phyloP scores from a whole-genome alignment of 2,329 filamentous ascomycete species.

The Claviceps purpurea region DNA sequence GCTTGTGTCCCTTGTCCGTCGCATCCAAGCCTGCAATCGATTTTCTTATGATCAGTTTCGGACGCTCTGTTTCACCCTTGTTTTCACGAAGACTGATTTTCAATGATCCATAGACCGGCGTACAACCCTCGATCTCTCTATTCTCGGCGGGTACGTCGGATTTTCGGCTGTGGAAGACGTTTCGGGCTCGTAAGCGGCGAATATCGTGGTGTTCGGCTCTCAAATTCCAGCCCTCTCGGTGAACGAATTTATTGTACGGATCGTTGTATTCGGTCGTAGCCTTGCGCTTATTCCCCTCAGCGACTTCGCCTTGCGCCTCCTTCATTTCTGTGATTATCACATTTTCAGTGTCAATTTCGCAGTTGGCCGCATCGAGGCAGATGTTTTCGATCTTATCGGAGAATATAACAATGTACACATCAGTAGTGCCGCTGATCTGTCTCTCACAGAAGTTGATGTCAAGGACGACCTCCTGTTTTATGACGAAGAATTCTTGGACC shows the following conservation, averaged over 20 bases:
- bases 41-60: constrained; percentile 31
- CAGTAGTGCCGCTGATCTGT: constrained; percentile 62
- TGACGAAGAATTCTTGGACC: constrained; percentile 37
- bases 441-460: constrained; percentile 76
- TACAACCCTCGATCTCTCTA: constrained; percentile 41
- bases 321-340: constrained; percentile 35
- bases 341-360: constrained; percentile 39
- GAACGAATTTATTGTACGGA: constrained; percentile 51
- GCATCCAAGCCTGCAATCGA: constrained; percentile 22
- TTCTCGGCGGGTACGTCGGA: constrained; percentile 41
- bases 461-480: constrained; percentile 78
- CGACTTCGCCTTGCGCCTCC: constrained; percentile 21
- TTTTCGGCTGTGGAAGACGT: constrained; percentile 34
- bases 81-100: constrained; percentile 27
- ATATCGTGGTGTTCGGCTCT: constrained; percentile 63
- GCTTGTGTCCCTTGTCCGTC: constrained; percentile 27
- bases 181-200: constrained; percentile 52
- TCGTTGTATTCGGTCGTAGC: constrained; percentile 40
- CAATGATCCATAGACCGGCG: constrained; percentile 41
- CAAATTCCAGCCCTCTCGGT: constrained; percentile 48
- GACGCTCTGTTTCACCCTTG: constrained; percentile 25
- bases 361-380: constrained; percentile 48
- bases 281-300: constrained; percentile 24
- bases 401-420: constrained; percentile 62
- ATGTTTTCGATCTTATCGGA: constrained; percentile 45